phyloP scores from a whole-genome alignment of 225 moss, liverwort and hornwort genomes.

The Sphagnum tenellum region DNA sequence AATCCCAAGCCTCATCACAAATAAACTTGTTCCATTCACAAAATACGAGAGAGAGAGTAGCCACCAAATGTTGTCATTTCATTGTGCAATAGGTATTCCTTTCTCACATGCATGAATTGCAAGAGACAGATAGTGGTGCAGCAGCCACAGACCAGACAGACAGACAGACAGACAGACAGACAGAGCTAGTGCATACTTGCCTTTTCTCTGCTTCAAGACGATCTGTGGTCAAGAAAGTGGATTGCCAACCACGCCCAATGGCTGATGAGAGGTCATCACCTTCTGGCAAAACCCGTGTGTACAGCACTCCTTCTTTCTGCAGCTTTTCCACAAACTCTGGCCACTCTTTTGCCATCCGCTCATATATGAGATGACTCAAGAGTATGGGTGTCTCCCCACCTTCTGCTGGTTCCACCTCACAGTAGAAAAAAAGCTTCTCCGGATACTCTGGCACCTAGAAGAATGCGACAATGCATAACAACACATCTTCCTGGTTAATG shows the following conservation, averaged over 20 bases:
- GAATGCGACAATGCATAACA: too few relatives aligned
- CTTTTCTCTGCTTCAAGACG: slow-evolving; percentile 80
- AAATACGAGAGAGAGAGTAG: too few relatives aligned
- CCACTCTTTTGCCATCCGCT: slow-evolving; percentile 83
- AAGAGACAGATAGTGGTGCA: too few relatives aligned
- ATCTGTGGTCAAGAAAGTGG: slow-evolving; percentile 85
- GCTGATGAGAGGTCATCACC: slow-evolving; percentile 97
- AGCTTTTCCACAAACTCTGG: slow-evolving; percentile 71
- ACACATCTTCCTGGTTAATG: too few relatives aligned
- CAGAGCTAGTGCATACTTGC: slow-evolving; percentile 9
- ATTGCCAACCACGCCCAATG: slow-evolving; percentile 98
- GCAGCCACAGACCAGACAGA: too few relatives aligned
- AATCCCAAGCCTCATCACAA: too few relatives aligned
- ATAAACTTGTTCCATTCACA: too few relatives aligned
- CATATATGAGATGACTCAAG: slow-evolving; percentile 73
- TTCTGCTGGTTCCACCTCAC: slow-evolving; percentile 66
- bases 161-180: too few relatives aligned
- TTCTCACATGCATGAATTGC: too few relatives aligned
- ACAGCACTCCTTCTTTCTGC: slow-evolving; percentile 62
- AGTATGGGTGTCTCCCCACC: slow-evolving; percentile 97
- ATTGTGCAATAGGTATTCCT: too few relatives aligned
- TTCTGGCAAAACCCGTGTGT: slow-evolving; percentile 76
- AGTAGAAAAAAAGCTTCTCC: slow-evolving; percentile 79
- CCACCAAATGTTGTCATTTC: too few relatives aligned
- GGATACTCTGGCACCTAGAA: slow-evolving; percentile 80